These are phyloP conservation scores for Coniferiporia weirii DNA, from an alignment of 1,284 basidiomycete genomes.

Conservation along the genomic window DNA sequence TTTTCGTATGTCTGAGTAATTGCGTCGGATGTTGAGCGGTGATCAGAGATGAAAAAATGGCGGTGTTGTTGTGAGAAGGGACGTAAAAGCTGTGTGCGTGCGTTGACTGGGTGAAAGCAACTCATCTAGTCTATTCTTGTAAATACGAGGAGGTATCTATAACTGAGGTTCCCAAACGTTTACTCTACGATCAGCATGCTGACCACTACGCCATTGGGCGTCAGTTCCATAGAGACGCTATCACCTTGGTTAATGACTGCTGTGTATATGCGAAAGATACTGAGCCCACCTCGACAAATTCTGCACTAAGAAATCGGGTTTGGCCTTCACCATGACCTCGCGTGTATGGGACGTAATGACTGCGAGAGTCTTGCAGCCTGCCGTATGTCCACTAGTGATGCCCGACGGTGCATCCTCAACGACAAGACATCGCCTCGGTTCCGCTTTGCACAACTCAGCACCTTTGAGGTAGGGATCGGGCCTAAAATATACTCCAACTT, in stretches of 20 bases:
- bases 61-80: too few relatives aligned
- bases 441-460: slow-evolving; percentile 55
- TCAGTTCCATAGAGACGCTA: slow-evolving; percentile 43
- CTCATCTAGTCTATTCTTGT: too few relatives aligned
- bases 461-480: slow-evolving; percentile 84
- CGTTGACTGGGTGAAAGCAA: too few relatives aligned
- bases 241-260: neutral
- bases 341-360: slow-evolving; percentile 74
- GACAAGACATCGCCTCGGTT: slow-evolving; percentile 65
- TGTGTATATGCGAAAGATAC: neutral
- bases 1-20: slow-evolving; percentile 4
- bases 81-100: too few relatives aligned
- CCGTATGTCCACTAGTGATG: slow-evolving; percentile 66
- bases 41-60: neutral
- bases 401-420: slow-evolving; percentile 86
- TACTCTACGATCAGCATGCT: slow-evolving; percentile 22
- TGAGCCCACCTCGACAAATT: slow-evolving; percentile 53
- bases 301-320: slow-evolving; percentile 57
- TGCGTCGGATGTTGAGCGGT: neutral
- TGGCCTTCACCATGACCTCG: slow-evolving; percentile 52
- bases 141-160: too few relatives aligned
- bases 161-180: neutral
- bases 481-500: slow-evolving; percentile 30
- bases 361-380: slow-evolving; percentile 76
- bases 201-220: slow-evolving; percentile 40